These are phyloP conservation scores for Nakaseomyces sp. DNA, from an alignment of 1,139 yeast genomes.

Conservation along the genomic window DNA sequence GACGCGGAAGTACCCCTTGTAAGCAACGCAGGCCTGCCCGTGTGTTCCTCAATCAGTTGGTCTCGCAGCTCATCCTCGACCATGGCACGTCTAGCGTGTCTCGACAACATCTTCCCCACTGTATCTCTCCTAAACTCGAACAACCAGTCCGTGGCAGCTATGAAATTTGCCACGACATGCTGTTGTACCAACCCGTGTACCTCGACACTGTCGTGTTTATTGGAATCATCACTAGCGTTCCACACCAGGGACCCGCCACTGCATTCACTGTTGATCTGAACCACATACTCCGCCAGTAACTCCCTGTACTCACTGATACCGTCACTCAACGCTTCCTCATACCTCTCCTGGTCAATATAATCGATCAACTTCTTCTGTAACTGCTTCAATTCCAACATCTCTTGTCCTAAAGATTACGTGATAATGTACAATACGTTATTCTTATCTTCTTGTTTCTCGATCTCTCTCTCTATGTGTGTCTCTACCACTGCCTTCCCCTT, in stretches of 20 bases:
- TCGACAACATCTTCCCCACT: constrained; percentile 6
- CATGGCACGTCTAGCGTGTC: constrained; percentile 7
- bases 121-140: constrained; percentile 13
- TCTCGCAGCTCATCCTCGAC: constrained; percentile 16
- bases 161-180: background rate
- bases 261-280: background rate
- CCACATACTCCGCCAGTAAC: background rate
- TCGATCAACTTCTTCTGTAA: background rate
- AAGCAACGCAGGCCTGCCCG: constrained; percentile 6
- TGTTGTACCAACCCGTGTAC: background rate
- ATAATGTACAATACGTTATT: too few species aligned
- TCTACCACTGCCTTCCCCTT: too few species aligned
- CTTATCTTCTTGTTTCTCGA: background rate
- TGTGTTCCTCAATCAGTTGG: constrained; percentile 11
- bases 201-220: background rate
- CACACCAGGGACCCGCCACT: constrained; percentile 1
- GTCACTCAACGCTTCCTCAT: constrained; percentile 4
- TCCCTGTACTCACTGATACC: constrained; percentile 1
- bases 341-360: background rate
- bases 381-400: background rate
- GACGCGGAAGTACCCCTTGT: constrained; percentile 2
- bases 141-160: constrained; percentile 16
- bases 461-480: too few species aligned
- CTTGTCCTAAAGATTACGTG: too few species aligned
- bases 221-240: background rate